phyloP scores from a whole-genome alignment of 2,329 filamentous ascomycete species.

The Amylocarpus encephaloides region DNA sequence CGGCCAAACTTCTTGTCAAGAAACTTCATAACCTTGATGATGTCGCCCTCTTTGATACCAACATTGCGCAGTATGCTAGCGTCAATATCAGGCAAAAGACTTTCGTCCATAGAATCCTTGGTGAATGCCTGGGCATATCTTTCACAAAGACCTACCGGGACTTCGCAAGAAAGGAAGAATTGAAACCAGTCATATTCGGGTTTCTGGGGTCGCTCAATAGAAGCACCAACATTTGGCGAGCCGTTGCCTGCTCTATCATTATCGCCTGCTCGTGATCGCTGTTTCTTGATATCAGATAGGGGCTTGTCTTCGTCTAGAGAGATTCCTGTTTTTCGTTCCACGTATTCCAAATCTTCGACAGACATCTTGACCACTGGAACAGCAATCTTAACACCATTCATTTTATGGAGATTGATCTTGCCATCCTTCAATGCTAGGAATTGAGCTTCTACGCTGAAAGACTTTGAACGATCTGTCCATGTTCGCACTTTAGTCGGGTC shows the following conservation, averaged over 20 bases:
- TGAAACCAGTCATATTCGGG: constrained; percentile 97
- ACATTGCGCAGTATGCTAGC: constrained; percentile 75
- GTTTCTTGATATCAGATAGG: constrained; percentile 68
- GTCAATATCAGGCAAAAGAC: constrained; percentile 83
- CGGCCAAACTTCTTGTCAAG: constrained; percentile 77
- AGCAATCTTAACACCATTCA: constrained; percentile 97
- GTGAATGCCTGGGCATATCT: constrained; percentile 85
- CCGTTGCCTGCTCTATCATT: constrained; percentile 21
- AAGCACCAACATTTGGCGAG: constrained; percentile 47
- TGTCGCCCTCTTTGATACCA: constrained; percentile 93
- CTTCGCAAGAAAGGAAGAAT: constrained; percentile 90
- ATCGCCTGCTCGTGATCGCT: constrained; percentile 23
- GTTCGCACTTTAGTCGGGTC: constrained; percentile 76
- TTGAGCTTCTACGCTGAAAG: constrained; percentile 95
- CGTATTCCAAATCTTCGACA: constrained; percentile 87
- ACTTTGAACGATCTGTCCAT: constrained; percentile 92
- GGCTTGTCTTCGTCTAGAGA: constrained; percentile 91
- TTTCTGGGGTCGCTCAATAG: constrained; percentile 53
- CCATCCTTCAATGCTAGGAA: constrained; percentile 92
- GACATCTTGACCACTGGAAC: constrained; percentile 96
- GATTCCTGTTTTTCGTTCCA: constrained; percentile 79
- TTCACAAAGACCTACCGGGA: constrained; percentile 88
- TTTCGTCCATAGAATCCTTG: constrained; percentile 93
- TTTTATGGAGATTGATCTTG: constrained; percentile 96
- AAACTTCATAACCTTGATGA: constrained; percentile 87